Base-by-base conservation (phyloP, 345 rosid species). In the Xanthoceras sorbifolium region DNA sequence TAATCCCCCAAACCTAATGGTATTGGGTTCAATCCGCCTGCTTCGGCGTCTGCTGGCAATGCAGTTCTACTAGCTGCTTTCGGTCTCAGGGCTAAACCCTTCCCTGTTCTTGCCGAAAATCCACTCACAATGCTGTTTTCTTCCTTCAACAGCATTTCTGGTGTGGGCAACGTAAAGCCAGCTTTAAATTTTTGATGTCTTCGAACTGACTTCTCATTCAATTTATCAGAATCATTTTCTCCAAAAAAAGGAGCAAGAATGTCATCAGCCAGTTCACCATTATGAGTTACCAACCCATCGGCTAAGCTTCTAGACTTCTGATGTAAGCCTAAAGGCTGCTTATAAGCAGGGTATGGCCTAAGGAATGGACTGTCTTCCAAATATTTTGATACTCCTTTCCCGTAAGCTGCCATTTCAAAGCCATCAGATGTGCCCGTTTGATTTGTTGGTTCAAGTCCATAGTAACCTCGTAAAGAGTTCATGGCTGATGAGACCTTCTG, bases 401-500 rank as follows among this genome's bases (percentile, higher is more conserved):
- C 78, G 74, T 85, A 81, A 28, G 71, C 75, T 62, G 88, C 82
- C 91, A 89, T 87, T 73, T 90, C 89, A 72, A 82, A 84, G 73
- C 86, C 91, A 78, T 87, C 90, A 57, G 85, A 76, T 65, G 67
- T 40, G 2, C 76, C 71, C 55, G 73, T 81, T 17, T 73, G 36
- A 69, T 77, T 88, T 28, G 38, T 32, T 74, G 90, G 81, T 76
- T 82, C 79, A 42, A 93, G 90, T 61, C 92, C 92, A 68, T 93
- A 93, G 78, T 83, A 96, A 48, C 92, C 93, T 80, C 85, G 97
- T 78, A 92, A 83, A 31, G 94, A 87, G 85, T 83, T 85, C 98
- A 93, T 96, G 46, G 98, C 94, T 67, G 93, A 85, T 69, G 96
- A 88, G 73, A 86, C 83, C 77, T 83, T 87, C 64, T 42, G 67